Conservation (phyloP, 2,329 filamentous ascomycete species). For the Hymenoscyphus occultus region DNA sequence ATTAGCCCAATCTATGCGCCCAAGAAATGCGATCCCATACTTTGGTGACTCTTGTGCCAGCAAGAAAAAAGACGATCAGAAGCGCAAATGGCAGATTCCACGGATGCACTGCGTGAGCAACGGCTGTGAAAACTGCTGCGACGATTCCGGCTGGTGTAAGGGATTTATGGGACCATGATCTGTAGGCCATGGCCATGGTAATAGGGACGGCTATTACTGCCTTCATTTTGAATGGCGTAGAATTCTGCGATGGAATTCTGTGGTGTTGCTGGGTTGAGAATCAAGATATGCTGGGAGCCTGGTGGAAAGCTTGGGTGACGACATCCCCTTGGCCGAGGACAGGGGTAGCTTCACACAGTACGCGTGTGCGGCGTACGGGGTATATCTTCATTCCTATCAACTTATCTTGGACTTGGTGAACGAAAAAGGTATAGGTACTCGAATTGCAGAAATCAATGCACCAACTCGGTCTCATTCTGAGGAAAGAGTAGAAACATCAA, state of each 20-base stretch:
- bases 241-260: constrained; percentile 53
- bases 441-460: too few relatives aligned
- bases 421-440: too few relatives aligned
- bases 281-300: not conserved
- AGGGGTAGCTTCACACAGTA: not conserved
- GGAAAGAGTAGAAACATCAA: not conserved
- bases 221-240: constrained; percentile 47
- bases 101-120: constrained; percentile 83
- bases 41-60: constrained; percentile 80
- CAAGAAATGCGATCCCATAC: constrained; percentile 41
- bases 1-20: constrained; percentile 19
- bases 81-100: constrained; percentile 90
- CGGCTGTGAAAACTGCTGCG: constrained; percentile 69
- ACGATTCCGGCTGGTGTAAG: constrained; percentile 75
- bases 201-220: constrained; percentile 55
- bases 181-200: constrained; percentile 59
- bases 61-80: constrained; percentile 80
- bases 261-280: constrained; percentile 56
- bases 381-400: not conserved
- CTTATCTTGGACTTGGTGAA: not conserved
- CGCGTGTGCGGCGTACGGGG: not conserved
- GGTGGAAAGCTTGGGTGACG: not conserved
- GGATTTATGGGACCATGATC: constrained; percentile 69
- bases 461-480: not conserved
- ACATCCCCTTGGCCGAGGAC: not conserved